Evolutionary conservation across 108 stramenopile genomes (phyloP), one percentile per base, ranked within the genome.

Genomic region (Nitzschia inconspicua): DNA sequence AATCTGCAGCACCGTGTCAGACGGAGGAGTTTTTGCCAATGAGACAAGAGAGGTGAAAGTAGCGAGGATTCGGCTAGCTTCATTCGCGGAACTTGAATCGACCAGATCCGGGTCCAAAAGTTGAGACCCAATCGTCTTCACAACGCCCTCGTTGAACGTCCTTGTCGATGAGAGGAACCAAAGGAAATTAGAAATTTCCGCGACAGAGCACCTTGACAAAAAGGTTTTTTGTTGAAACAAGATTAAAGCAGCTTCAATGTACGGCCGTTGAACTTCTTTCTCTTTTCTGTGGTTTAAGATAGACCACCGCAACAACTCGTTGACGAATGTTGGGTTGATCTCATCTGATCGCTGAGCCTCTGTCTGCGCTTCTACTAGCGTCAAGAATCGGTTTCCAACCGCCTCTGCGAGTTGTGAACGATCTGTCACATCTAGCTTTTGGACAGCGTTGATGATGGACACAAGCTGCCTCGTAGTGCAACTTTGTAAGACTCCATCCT

Each of bases 61-160:
- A 55, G 78, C 79, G 46, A 88, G 73, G 16, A 78, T 60, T 29
- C 84, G 68, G 57, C 83, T 75, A 36, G 79, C 79, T 6, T 78
- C 60, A 53, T 80, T 84, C 0, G 83, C 73, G 6, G 68, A 72
- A 42, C 76, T 68, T 19, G 63, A 44, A 35, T 58, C 57, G 18
- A 61, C 24, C 18, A 80, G 55, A 40, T 80, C 69, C 14, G 63
- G 65, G 28, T 82, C 70, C 19, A 79, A 29, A 29, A 85, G 63
- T 51, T 70, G 61, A 26, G 71, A 43, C 0, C 70, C 73, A 18
- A 85, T 36, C 13, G 48, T 23, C 7, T 50, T 28, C 13, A 80
- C 69, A 5, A 78, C 61, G n/a, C 47, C 63, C 43, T 77, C 62
- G 59, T 84, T 73, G 24, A 67, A 77, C 23, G 47, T 46, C 35